Conservation (phyloP, 352 stramenopile genomes). For the Globisporangium perplexum region DNA sequence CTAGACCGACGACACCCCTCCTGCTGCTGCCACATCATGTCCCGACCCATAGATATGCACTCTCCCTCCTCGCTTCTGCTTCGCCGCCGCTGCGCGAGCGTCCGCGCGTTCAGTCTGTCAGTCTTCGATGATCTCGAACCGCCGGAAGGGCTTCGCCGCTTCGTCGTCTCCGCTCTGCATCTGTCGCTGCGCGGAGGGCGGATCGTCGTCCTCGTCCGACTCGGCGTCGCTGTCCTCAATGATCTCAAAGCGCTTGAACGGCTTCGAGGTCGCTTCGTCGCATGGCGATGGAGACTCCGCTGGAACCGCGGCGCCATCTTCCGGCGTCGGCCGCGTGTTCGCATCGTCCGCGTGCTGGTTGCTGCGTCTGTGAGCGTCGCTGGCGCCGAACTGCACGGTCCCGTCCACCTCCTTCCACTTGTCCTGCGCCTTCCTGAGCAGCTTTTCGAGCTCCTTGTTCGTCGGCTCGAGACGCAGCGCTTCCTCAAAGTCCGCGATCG, state of each 20-base stretch:
- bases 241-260: conserved; percentile 51
- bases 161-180: conserved; percentile 3
- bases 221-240: conserved; percentile 35
- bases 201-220: conserved; percentile 9
- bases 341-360: conserved; percentile 18
- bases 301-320: too few species aligned
- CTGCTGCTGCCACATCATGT: not conserved
- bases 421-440: conserved; percentile 63
- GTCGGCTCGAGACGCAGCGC: conserved; percentile 56
- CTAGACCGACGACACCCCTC: too few species aligned
- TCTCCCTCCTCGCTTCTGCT: not conserved
- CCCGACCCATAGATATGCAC: not conserved
- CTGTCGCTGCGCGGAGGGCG: not conserved
- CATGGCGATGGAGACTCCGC: not conserved
- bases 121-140: conserved; percentile 54
- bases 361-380: not conserved
- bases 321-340: too few species aligned
- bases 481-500: conserved; percentile 75
- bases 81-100: not conserved
- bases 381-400: conserved; percentile 7
- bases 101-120: conserved; percentile 6
- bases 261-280: conserved; percentile 1
- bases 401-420: conserved; percentile 73
- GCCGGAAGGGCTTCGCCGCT: conserved; percentile 24
- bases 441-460: conserved; percentile 71